Evolutionary conservation across 352 stramenopile genomes (phyloP).

Genomic region (Globisporangium cystogenes): DNA sequence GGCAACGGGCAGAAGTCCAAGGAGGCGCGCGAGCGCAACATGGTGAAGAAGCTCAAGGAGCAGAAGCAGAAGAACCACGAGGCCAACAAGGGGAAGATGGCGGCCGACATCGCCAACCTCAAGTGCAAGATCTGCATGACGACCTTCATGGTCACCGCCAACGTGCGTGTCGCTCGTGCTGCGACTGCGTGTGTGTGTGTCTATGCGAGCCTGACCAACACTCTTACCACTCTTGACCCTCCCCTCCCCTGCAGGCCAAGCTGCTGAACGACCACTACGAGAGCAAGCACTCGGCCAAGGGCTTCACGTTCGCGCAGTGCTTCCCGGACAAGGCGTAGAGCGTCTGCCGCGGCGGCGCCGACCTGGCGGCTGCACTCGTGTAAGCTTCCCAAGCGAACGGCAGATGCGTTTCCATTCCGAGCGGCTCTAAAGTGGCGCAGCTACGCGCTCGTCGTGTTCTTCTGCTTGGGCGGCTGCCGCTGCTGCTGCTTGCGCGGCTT

Average conservation of each 20-base stretch:
- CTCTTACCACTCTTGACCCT: no score
- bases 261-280: conserved; percentile 78
- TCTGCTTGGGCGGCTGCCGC: background rate
- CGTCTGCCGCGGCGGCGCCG: background rate
- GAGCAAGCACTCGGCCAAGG: conserved; percentile 75
- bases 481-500: conserved; percentile 33
- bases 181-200: background rate
- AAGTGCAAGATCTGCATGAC: conserved; percentile 89
- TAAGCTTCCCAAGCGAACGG: background rate
- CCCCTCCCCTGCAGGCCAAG: conserved; percentile 24
- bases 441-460: no score
- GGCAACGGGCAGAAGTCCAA: conserved; percentile 81
- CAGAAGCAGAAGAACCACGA: conserved; percentile 74
- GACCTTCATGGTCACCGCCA: conserved; percentile 83
- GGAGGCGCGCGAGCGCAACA: conserved; percentile 77
- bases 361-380: no score
- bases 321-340: conserved; percentile 10
- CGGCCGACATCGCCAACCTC: conserved; percentile 64
- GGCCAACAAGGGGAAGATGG: conserved; percentile 81
- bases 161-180: conserved; percentile 28
- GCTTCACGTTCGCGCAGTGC: conserved; percentile 52
- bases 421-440: background rate
- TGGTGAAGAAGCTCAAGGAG: conserved; percentile 84
- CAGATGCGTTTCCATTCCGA: background rate
- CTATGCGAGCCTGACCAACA: background rate